Evolutionary conservation across 352 stramenopile genomes (phyloP), one percentile per base, ranked within the genome.

Genomic region (Phytophthora citrophthora): DNA sequence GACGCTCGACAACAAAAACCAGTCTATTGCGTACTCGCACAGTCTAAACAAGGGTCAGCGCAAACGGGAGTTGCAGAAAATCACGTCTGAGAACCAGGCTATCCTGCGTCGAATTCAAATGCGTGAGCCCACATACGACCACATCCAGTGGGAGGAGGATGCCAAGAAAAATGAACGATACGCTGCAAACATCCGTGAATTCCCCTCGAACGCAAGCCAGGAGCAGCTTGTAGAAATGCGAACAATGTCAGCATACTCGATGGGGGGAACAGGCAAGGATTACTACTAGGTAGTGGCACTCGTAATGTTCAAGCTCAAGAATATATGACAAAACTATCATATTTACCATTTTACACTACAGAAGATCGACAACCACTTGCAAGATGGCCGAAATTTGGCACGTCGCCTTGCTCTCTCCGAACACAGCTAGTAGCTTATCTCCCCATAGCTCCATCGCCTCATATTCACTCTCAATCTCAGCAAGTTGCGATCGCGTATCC

Each of bases 41-140:
- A 95, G 86, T 63, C 72, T 96, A 38, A 95, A 96, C 77, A 95
- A 95, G 40, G 86, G 77, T 13, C 63, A 77, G 18, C 83, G 87
- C 44, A 96, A 94, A 65, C 84, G 88, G 31, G 86, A 96, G 49
- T 67, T 96, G 23, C 86, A 96, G 66, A 93, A 93, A 54, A 94
- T 96, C 64, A 96, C 88, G 31, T 61, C 71, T 13, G 88, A 94
- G 55, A 96, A 96, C 65, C 88, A 96, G 50, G 85, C 84, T 8
- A 97, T 97, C 43, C 60, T 97, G 50, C 76, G 83, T 13, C 89
- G 88, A 48, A 98, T 97, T 41, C 92, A 98, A 71, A 92, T 85
- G 76, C 83, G 86, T 8, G 87, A 96, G 59, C 92, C 92, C 2
- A 94, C 86, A 18, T 98, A 98, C 57, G 84, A 97, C 54, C 86